A percentile compares a stretch with the other conserved stretches of the same genome.
phyloP scores from a whole-genome alignment of 2,329 filamentous ascomycete species.

The Fusarium cicatricum region DNA sequence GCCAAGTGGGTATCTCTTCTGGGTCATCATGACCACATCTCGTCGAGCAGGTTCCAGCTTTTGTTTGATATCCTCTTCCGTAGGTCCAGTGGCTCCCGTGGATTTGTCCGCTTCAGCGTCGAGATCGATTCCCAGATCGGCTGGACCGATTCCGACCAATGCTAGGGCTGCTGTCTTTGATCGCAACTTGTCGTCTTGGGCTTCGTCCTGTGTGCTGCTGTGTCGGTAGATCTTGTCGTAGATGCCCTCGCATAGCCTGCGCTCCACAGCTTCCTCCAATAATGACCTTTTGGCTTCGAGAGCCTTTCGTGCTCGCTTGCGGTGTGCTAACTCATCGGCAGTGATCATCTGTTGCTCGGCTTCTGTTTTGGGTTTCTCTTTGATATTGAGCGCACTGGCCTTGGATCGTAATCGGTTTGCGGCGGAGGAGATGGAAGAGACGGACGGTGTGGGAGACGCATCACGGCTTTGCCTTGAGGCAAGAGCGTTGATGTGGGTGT shows the following conservation, averaged over 20 bases:
- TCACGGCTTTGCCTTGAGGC: slow-evolving; percentile 78
- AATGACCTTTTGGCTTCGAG: slow-evolving; percentile 79
- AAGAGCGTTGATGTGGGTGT: slow-evolving; percentile 84
- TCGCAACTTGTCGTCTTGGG: slow-evolving; percentile 90
- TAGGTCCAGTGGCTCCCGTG: slow-evolving; percentile 65
- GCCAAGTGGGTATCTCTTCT: slow-evolving; percentile 86
- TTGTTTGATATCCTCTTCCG: slow-evolving; percentile 72
- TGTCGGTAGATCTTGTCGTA: slow-evolving; percentile 93
- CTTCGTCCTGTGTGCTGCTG: slow-evolving; percentile 90
- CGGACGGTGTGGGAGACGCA: slow-evolving; percentile 62
- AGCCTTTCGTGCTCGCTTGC: slow-evolving; percentile 78
- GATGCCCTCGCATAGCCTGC: slow-evolving; percentile 82
- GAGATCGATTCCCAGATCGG: slow-evolving; percentile 82
- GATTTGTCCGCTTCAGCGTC: slow-evolving; percentile 64
- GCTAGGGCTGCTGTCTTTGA: slow-evolving; percentile 92
- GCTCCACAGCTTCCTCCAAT: slow-evolving; percentile 91
- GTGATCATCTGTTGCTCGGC: slow-evolving; percentile 87
- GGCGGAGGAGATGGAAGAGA: slow-evolving; percentile 64
- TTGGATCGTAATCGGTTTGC: slow-evolving; percentile 65
- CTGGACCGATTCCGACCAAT: slow-evolving; percentile 89
- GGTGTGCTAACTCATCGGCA: slow-evolving; percentile 80
- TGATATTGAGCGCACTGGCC: slow-evolving; percentile 61
- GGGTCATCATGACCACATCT: slow-evolving; percentile 82
- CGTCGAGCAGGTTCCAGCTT: slow-evolving; percentile 74
- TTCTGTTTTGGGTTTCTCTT: slow-evolving; percentile 59